Evolutionary conservation across 345 rosid species (phyloP).

Genomic region (Ailanthus altissimus): DNA sequence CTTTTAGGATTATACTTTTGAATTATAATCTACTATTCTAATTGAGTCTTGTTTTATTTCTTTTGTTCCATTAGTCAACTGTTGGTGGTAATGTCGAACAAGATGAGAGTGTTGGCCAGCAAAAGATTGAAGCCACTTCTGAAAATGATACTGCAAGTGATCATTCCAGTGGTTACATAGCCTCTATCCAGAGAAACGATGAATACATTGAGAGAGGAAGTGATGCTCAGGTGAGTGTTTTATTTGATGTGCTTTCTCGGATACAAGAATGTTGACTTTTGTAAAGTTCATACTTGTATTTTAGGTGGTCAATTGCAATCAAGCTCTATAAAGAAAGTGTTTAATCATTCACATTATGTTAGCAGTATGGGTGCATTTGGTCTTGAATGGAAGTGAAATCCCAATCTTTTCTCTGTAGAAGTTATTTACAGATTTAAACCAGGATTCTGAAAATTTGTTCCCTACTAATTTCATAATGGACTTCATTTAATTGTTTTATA

Average conservation of each 20-base stretch:
- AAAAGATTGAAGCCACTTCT: constrained; percentile 67
- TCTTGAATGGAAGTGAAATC: constrained; percentile 8
- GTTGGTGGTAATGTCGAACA: constrained; percentile 44
- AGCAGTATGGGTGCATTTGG: not conserved
- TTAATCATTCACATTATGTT: constrained; percentile 1
- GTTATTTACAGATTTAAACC: not conserved
- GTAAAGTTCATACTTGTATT: not conserved
- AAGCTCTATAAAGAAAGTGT: not conserved
- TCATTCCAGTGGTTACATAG: constrained; percentile 47
- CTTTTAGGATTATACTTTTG: not conserved
- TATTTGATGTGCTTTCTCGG: not conserved
- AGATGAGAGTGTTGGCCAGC: constrained; percentile 72
- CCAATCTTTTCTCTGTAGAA: not conserved
- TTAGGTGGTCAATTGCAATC: not conserved
- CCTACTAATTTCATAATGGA: not conserved
- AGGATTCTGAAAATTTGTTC: not conserved
- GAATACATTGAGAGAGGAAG: constrained; percentile 58
- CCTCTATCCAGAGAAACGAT: constrained; percentile 38
- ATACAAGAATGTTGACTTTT: not conserved
- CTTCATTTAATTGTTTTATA: not conserved
- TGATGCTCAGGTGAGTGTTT: constrained; percentile 71
- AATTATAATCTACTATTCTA: constrained; percentile 18
- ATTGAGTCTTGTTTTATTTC: constrained; percentile 30
- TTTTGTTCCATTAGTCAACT: constrained; percentile 36
- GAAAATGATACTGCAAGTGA: constrained; percentile 66